Conservation (phyloP, 306 rosid species). For the Rosa chinensis region DNA sequence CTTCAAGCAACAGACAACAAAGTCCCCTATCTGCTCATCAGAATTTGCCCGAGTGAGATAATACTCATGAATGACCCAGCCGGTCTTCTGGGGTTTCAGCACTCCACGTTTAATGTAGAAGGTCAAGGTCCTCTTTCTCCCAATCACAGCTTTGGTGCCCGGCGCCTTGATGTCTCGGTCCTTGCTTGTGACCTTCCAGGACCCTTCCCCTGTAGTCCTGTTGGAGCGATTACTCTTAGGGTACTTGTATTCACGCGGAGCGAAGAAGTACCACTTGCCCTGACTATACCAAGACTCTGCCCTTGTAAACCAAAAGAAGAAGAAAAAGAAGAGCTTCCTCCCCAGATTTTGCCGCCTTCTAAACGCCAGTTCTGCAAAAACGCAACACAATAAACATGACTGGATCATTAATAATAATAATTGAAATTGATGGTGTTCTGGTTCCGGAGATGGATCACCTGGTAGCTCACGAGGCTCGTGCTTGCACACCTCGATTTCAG, state of each 20-base stretch:
- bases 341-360: too few species aligned
- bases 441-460: conserved; percentile 17
- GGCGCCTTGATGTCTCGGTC: conserved; percentile 11
- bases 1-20: conserved; percentile 39
- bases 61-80: conserved; percentile 74
- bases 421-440: too few species aligned
- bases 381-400: background rate
- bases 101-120: conserved; percentile 24
- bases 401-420: too few species aligned
- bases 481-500: conserved; percentile 39
- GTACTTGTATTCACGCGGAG: conserved; percentile 1
- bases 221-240: background rate
- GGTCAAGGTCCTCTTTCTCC: conserved; percentile 62
- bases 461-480: conserved; percentile 57
- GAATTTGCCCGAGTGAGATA: conserved; percentile 7
- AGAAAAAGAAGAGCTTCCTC: too few species aligned
- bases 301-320: background rate
- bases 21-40: conserved; percentile 24
- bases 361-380: too few species aligned
- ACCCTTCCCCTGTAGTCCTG: conserved; percentile 54
- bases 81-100: conserved; percentile 27
- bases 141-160: conserved; percentile 28
- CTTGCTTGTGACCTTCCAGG: conserved; percentile 57
- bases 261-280: conserved; percentile 59
- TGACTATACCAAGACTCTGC: background rate